Conservation (phyloP, 129 eudicot species). For the Rutidosis leptorrhynchoides region DNA sequence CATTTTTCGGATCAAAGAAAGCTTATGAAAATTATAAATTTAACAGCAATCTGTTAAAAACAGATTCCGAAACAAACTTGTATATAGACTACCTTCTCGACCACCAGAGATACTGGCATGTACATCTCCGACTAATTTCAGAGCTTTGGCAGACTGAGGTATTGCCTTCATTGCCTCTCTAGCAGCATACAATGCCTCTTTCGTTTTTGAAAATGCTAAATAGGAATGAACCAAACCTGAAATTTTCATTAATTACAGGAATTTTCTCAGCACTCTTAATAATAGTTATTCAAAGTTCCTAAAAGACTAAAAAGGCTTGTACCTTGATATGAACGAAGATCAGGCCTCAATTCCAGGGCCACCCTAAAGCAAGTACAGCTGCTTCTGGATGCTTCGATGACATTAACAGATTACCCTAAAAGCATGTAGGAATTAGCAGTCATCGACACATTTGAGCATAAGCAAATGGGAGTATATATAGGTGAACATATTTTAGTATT, state of each 20-base stretch:
- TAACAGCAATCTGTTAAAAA: no score
- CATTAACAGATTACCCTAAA: constrained; percentile 81
- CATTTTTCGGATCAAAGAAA: no score
- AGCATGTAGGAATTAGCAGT: no score
- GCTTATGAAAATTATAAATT: no score
- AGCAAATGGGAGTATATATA: no score
- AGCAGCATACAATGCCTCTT: constrained; percentile 89
- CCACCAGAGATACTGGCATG: constrained; percentile 87
- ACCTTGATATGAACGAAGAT: constrained; percentile 99
- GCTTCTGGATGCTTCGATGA: constrained; percentile 91
- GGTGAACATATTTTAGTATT: no score
- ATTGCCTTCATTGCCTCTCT: constrained; percentile 99
- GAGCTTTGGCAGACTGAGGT: constrained; percentile 96
- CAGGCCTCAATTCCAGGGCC: constrained; percentile 90
- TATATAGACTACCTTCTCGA: constrained; percentile 69
- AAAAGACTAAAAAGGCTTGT: no score
- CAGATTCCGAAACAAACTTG: no score
- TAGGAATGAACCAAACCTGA: constrained; percentile 83
- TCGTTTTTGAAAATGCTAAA: constrained; percentile 77
- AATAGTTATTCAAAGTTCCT: no score
- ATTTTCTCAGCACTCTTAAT: no score
- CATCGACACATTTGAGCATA: no score
- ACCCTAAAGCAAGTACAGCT: constrained; percentile 74
- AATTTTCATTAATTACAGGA: constrained; percentile 16
- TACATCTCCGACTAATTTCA: constrained; percentile 93